These are phyloP conservation scores for Anthoceros angustus DNA, from an alignment of 225 moss, liverwort and hornwort genomes.

Conservation along the genomic window DNA sequence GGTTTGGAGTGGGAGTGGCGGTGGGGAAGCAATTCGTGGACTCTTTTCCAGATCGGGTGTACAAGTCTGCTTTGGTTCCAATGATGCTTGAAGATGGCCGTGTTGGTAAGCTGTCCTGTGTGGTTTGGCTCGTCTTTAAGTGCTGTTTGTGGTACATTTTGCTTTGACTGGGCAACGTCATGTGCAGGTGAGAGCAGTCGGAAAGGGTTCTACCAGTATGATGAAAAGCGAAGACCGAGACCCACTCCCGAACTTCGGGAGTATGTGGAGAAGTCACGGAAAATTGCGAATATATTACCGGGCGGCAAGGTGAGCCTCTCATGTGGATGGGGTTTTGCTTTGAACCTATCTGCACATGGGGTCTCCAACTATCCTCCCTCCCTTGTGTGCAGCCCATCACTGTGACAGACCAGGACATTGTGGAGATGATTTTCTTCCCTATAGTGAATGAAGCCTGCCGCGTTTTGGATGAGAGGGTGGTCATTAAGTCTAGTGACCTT, in stretches of 20 bases:
- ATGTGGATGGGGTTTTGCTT: not conserved
- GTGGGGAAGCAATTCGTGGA: constrained; percentile 59
- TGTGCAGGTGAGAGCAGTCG: constrained; percentile 68
- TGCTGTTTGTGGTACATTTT: not conserved
- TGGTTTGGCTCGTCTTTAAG: not conserved
- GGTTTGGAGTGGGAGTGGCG: constrained; percentile 58
- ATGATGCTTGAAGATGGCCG: constrained; percentile 54
- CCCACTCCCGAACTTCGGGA: constrained; percentile 55
- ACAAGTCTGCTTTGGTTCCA: constrained; percentile 33
- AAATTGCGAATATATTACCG: constrained; percentile 51
- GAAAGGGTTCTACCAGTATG: constrained; percentile 72
- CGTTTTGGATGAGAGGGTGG: constrained; percentile 74
- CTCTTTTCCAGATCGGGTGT: constrained; percentile 48
- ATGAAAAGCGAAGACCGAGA: constrained; percentile 75
- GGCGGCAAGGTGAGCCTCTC: constrained; percentile 51
- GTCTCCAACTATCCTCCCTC: constrained; percentile 5
- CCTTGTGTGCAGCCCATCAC: constrained; percentile 47
- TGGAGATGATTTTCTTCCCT: constrained; percentile 94
- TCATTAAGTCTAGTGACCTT: constrained; percentile 65
- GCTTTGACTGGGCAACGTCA: not conserved
- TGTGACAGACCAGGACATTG: constrained; percentile 70
- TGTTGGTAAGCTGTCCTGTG: constrained; percentile 30
- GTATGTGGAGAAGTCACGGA: constrained; percentile 36
- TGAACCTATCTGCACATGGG: not conserved
- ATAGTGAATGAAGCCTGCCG: constrained; percentile 88